Conservation (phyloP, 2,329 filamentous ascomycete genomes). For the Phyllachora maydis region DNA sequence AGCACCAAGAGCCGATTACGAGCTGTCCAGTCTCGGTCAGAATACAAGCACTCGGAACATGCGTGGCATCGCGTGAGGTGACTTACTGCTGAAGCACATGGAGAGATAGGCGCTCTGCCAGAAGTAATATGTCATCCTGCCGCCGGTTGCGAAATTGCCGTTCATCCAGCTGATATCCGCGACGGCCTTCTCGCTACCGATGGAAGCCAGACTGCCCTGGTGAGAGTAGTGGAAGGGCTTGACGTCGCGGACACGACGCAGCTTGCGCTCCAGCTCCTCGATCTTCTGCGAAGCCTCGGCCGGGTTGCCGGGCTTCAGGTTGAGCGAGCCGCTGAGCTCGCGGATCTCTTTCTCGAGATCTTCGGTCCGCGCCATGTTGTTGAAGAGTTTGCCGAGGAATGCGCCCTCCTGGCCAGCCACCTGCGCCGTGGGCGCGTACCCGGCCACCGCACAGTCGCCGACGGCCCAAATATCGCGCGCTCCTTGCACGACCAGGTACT, state of each 20-base stretch:
- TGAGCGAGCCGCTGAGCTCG: conserved; percentile 41
- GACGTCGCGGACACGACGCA: conserved; percentile 79
- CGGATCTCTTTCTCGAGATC: conserved; percentile 57
- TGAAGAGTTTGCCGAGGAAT: conserved; percentile 90
- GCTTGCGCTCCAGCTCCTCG: conserved; percentile 65
- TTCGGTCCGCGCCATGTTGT: conserved; percentile 95
- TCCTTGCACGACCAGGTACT: conserved; percentile 96
- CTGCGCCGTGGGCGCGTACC: conserved; percentile 94
- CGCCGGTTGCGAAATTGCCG: conserved; percentile 85
- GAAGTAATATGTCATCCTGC: conserved; percentile 91
- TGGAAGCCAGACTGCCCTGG: conserved; percentile 92
- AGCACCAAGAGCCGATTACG: conserved; percentile 87
- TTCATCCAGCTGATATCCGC: conserved; percentile 96
- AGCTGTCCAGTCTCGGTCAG: conserved; percentile 27
- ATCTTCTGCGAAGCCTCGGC: conserved; percentile 55
- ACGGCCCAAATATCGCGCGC: conserved; percentile 95
- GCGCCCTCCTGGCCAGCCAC: conserved; percentile 88
- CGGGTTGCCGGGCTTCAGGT: conserved; percentile 41
- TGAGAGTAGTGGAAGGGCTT: conserved; percentile 98
- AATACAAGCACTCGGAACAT: conserved; percentile 3
- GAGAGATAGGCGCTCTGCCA: conserved; percentile 96
- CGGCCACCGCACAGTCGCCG: conserved; percentile 90
- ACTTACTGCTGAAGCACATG: conserved; percentile 99
- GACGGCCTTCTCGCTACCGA: conserved; percentile 89
- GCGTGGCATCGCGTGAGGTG: neutral